Percentiles rank a stretch among this genome's conserved stretches.
Evolutionary conservation across 371 early-diverging fungal species (phyloP).

Genomic region (Sporodiniella umbellata): DNA sequence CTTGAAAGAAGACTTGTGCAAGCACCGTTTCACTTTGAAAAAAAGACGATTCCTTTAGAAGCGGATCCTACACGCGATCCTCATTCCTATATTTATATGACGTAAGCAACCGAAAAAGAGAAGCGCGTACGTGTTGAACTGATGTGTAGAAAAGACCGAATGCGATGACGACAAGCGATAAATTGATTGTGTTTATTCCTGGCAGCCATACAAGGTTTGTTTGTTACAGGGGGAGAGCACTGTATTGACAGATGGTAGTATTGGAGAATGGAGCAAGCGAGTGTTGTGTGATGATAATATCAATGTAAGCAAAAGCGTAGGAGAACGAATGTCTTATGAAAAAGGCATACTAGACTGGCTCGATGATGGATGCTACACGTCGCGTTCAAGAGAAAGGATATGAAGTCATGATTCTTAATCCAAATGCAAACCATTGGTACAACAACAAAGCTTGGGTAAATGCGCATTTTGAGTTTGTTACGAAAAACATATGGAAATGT

Average conservation of each 20-base stretch:
- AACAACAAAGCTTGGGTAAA: conserved; percentile 30
- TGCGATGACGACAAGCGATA: conserved; percentile 42
- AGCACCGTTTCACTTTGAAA: conserved; percentile 29
- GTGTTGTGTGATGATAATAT: conserved; percentile 45
- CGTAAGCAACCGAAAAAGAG: conserved; percentile 19
- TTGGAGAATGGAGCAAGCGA: conserved; percentile 46
- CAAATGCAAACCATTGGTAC: conserved; percentile 44
- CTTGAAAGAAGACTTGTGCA: conserved; percentile 30
- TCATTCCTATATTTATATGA: conserved; percentile 41
- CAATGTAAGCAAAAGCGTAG: conserved; percentile 15
- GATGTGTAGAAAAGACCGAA: conserved; percentile 28
- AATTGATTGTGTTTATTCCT: conserved; percentile 36
- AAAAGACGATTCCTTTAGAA: conserved; percentile 26
- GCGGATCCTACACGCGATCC: conserved; percentile 32
- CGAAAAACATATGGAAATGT: too few relatives aligned
- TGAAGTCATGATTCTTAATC: conserved; percentile 42
- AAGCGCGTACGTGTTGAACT: not conserved
- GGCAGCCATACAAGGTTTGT: conserved; percentile 38
- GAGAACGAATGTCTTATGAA: not conserved
- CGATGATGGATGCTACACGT: conserved; percentile 31
- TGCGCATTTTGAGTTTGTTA: too few relatives aligned
- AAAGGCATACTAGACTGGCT: conserved; percentile 25
- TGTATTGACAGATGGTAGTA: conserved; percentile 6
- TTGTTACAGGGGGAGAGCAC: not conserved
- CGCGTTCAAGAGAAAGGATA: conserved; percentile 32